Base-by-base conservation (phyloP, 345 rosid genomes). In the Salix purpurea region DNA sequence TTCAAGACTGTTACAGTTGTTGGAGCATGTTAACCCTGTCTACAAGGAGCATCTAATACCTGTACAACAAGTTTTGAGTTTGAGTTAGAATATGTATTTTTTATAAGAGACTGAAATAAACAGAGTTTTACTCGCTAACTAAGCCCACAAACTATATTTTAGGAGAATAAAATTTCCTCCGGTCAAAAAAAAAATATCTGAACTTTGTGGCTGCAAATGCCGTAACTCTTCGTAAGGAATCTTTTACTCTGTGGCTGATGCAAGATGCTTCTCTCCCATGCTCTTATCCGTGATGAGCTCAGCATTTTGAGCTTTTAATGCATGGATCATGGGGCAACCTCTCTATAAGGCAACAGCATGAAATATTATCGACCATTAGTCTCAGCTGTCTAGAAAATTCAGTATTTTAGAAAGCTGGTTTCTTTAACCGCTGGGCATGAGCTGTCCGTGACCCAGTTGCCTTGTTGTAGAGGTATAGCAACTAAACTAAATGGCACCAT, bases 391-490 rank as follows among this genome's bases (percentile, higher is more conserved):
- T n/a, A 26, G 32, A 71, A 58, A 50, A 58, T 42, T 72, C 60
- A 52, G n/a, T 16, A 5, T 5, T 61, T 52, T 39, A 44, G 50
- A 14, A 65, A 23, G 46, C 58, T 65, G 67, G 58, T 70, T 74
- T 61, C 56, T 67, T 7, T 21, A 67, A 44, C 71, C 39, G 71
- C 40, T 23, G 60, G 28, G 44, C 23, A 16, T 67, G 71, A 67
- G 75, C 61, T 71, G 68, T 50, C 50, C 24, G 15, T 74, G 56
- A 23, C 39, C 28, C 23, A 70, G 70, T 52, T 85, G 52, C 64
- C 85, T 52, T 70, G 78, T 73, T 77, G 52, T 34, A 54, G 80
- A 42, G 74, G 54, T 26, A 54, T 82, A 42, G 71, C 64, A 67
- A 78, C 70, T 71, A 69, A 56, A 71, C 72, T 60, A 39, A 64